Evolutionary conservation across 345 rosid genomes (phyloP).

Genomic region (Corchorus capsularis): DNA sequence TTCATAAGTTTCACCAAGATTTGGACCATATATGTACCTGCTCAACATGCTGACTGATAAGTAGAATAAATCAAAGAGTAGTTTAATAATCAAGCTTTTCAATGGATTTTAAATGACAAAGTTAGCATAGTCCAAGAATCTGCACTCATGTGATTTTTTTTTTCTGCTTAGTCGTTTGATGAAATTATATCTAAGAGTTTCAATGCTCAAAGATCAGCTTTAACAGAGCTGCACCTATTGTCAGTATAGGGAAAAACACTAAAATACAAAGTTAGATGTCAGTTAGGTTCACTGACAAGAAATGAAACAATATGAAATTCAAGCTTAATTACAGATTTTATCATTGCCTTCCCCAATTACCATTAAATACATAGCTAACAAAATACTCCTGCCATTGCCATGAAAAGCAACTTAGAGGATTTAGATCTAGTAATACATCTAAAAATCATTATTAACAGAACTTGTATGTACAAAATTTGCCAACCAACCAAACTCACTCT

Average conservation of each 20-base stretch:
- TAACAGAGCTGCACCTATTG: too few relatives aligned
- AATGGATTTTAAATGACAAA: neutral
- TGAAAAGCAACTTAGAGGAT: too few relatives aligned
- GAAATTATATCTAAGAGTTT: neutral
- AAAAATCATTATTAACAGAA: neutral
- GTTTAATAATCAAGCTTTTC: neutral
- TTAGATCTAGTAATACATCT: neutral
- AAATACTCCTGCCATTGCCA: neutral
- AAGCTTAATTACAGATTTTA: too few relatives aligned
- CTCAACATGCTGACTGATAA: neutral
- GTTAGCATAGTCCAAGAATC: neutral
- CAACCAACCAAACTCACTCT: neutral
- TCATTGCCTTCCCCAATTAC: neutral
- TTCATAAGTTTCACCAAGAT: neutral
- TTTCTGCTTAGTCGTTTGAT: neutral
- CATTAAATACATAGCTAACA: neutral
- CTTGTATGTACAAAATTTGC: neutral
- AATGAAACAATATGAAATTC: too few relatives aligned
- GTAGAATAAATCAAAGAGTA: slow-evolving; percentile 8
- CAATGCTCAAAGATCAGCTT: neutral
- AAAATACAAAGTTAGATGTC: too few relatives aligned
- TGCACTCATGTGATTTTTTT: neutral
- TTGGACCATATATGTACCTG: slow-evolving; percentile 10
- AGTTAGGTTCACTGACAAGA: too few relatives aligned
- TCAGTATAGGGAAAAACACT: too few relatives aligned